A percentile compares a stretch with the other conserved stretches of the same genome.
Evolutionary conservation across 106 monocot species (phyloP).

Genomic region (Agapanthus africanus): DNA sequence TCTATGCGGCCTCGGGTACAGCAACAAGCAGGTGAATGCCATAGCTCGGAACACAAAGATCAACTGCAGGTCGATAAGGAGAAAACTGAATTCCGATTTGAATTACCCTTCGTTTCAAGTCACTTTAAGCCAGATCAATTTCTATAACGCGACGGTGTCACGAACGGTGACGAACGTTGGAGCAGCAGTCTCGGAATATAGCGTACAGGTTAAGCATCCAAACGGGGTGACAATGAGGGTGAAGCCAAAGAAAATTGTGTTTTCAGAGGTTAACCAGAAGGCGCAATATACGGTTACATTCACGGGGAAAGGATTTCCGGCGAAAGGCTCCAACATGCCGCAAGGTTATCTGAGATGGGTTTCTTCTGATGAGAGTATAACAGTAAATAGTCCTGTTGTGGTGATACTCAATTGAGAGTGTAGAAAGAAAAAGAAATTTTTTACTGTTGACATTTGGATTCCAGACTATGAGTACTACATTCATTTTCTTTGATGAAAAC

Average conservation of each 20-base stretch:
- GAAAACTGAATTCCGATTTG: conserved; percentile 3
- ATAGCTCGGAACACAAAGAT: background rate
- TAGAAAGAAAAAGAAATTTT: too few relatives aligned
- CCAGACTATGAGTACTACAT: too few relatives aligned
- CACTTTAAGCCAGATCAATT: background rate
- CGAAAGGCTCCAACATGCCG: background rate
- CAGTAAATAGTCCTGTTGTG: conserved; percentile 11
- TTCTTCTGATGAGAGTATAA: conserved; percentile 12
- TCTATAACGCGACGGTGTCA: background rate
- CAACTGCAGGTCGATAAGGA: background rate
- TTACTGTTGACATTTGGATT: too few relatives aligned
- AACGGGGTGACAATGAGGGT: conserved; percentile 14
- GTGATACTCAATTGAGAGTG: background rate
- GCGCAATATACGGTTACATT: conserved; percentile 11
- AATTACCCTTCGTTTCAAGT: conserved; percentile 19
- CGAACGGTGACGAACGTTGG: conserved; percentile 32
- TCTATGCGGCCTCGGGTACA: conserved; percentile 16
- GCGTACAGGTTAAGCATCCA: conserved; percentile 18
- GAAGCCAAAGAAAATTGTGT: conserved; percentile 17
- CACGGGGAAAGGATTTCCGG: background rate
- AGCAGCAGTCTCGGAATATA: conserved; percentile 13
- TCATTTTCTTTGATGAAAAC: too few relatives aligned
- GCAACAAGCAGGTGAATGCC: conserved; percentile 1
- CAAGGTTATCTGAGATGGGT: conserved; percentile 17
- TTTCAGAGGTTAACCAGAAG: conserved; percentile 20